These are phyloP conservation scores for Cryptosporidium tyzzeri DNA, from an alignment of 169 alveolate genomes.

Conservation along the genomic window DNA sequence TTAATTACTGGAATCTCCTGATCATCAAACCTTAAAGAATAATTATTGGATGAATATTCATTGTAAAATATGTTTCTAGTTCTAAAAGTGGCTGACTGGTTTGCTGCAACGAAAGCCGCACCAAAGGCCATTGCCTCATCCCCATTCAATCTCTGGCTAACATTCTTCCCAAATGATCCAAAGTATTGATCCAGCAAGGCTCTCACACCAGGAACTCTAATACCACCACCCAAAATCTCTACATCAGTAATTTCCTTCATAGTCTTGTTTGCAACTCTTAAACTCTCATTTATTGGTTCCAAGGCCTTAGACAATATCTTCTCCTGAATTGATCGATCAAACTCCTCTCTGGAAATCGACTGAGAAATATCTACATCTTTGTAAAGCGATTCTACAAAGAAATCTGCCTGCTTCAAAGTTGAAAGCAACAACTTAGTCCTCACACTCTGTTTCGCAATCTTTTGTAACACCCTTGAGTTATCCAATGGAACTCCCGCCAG, in stretches of 20 bases:
- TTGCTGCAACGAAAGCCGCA: slow-evolving; percentile 84
- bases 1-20: slow-evolving; percentile 26
- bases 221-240: slow-evolving; percentile 86
- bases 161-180: slow-evolving; percentile 56
- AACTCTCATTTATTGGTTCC: slow-evolving; percentile 79
- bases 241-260: slow-evolving; percentile 78
- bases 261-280: slow-evolving; percentile 77
- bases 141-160: slow-evolving; percentile 85
- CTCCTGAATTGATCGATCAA: slow-evolving; percentile 78
- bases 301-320: slow-evolving; percentile 67
- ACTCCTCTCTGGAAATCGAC: slow-evolving; percentile 78
- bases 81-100: slow-evolving; percentile 78
- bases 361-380: slow-evolving; percentile 69
- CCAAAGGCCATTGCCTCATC: slow-evolving; percentile 88
- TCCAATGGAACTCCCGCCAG: slow-evolving; percentile 56
- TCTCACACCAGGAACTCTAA: slow-evolving; percentile 83
- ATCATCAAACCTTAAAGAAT: background rate
- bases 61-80: slow-evolving; percentile 49
- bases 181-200: slow-evolving; percentile 77
- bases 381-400: slow-evolving; percentile 59
- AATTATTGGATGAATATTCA: slow-evolving; percentile 49
- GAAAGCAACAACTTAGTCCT: slow-evolving; percentile 66
- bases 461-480: slow-evolving; percentile 48
- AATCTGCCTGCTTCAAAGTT: slow-evolving; percentile 62
- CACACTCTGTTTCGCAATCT: slow-evolving; percentile 61